Evolutionary conservation across 371 early-diverging fungal genomes (phyloP), one percentile per base, ranked within the genome.

Genomic region (Saksenaea vasiformis): DNA sequence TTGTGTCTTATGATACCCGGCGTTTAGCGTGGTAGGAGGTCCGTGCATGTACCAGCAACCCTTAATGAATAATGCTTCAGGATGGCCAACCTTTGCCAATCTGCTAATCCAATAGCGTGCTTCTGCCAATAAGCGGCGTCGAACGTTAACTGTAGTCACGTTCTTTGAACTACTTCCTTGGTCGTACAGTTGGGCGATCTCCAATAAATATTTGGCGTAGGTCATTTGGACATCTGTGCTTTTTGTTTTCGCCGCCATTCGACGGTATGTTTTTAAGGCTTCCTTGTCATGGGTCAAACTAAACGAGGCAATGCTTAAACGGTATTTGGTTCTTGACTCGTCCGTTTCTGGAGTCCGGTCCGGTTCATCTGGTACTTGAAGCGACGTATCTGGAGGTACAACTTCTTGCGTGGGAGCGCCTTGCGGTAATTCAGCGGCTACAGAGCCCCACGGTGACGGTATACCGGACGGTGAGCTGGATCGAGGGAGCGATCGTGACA

Each of bases 21-120:
- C 5, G 37, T 22, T 54, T 7, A 31, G 7, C 31, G 31, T 31
- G 14, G 61, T 17, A 22, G 47, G 61, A 47, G 51, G 27, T 17
- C 51, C 51, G 22, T 60, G 58, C 13, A 77, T 79, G 61, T 87
- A 78, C 91, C 90, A 91, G 10, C 74, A 73, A 26, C 89, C 93
- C n/a, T 85, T 75, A 53, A 90, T 85, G 65, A 77, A 92, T 56
- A 85, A 76, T 0, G 93, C 92, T 71, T 92, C 93, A 0, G 89
- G 76, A 60, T 85, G 76, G 35, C 87, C 85, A 51, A 82, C 80
- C 67, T 84, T 85, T 36, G 89, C 89, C 19, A 91, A 71, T 31
- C 83, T 74, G 56, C 86, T 81, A 60, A 91, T 82, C 93, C 92
- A 92, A 69, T 89, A 92, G 7, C 83, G 76, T 0, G 87, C 91